Evolutionary conservation across 2,329 filamentous ascomycete species (phyloP), one percentile per base, ranked within the genome.

Genomic region (Diplodia mutila): DNA sequence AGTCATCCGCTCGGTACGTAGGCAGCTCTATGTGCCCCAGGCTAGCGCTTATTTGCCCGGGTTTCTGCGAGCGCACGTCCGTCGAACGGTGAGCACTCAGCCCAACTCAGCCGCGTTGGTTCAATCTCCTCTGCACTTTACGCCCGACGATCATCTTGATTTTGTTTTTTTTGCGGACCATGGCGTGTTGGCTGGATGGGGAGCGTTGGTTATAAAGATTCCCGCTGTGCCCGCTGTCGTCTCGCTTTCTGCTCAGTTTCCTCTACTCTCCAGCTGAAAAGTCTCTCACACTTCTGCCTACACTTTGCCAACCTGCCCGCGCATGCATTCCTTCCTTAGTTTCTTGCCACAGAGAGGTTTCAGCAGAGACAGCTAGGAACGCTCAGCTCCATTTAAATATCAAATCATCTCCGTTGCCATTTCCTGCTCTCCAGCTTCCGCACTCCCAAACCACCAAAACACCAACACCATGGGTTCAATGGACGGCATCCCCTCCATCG

Each of bases 401-500:
- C 16, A 25, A 29, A 18, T 21, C n/a, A 42, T 9, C 18, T 11
- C 25, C 27, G 16, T 34, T 32, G 51, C 27, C 25, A 42, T 6
- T 18, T 11, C n/a, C 5, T 23, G 27, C 25, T n/a, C 39, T 12
- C 25, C 16, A 18, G 11, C 42, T 1, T 18, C 46, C 18, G 7
- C 27, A 16, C 16, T 18, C 14, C 59, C 42, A 11, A 27, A 3
- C 27, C 7, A 39, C 27, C 27, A 34, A 37, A 34, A 5, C 34
- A 8, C n/a, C 27, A 48, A 16, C 37, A 51, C 29, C 59, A 51
- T 37, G 42, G 27, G n/a, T 46, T 63, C 59, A 23, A 63, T 63
- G 46, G 59, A 63, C 21, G 59, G 59, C 59, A 63, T 63, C 46
- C 59, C 59, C 42, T 63, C 59, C 46, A 63, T 63, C 59, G 59